phyloP scores from a whole-genome alignment of 768 basidiomycete species.

The Russula abietina region DNA sequence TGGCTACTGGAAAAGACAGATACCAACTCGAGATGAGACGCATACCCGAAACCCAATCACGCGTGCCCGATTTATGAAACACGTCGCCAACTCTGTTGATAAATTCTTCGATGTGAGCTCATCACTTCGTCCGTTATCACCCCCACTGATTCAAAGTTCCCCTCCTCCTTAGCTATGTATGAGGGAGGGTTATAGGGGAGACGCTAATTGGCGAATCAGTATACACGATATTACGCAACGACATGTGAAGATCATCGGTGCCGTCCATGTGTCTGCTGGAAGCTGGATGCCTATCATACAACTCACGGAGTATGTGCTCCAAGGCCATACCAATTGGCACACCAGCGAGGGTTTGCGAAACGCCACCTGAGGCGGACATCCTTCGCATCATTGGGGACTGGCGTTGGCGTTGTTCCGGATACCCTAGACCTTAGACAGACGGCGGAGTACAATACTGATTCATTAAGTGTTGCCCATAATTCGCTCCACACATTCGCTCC shows the following conservation, averaged over 20 bases:
- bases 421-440: not conserved
- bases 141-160: not conserved
- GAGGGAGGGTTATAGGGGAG: not conserved
- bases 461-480: not conserved
- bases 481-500: not conserved
- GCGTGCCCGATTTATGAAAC: slow-evolving; percentile 9
- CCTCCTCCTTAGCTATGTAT: not conserved
- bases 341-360: not conserved
- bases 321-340: not conserved
- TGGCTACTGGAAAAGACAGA: not conserved
- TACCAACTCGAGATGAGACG: slow-evolving; percentile 8
- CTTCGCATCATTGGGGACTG: not conserved
- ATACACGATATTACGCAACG: not conserved
- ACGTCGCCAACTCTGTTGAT: not conserved
- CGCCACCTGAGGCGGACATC: not conserved
- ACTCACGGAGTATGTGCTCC: slow-evolving; percentile 10
- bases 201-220: not conserved
- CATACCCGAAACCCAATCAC: not conserved
- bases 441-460: not conserved
- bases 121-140: not conserved
- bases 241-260: slow-evolving; percentile 13
- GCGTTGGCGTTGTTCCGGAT: not conserved
- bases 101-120: slow-evolving; percentile 9
- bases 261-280: slow-evolving; percentile 10
- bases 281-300: slow-evolving; percentile 17